phyloP scores from a whole-genome alignment of 2,329 filamentous ascomycete genomes.

The Hysterium pulicare region DNA sequence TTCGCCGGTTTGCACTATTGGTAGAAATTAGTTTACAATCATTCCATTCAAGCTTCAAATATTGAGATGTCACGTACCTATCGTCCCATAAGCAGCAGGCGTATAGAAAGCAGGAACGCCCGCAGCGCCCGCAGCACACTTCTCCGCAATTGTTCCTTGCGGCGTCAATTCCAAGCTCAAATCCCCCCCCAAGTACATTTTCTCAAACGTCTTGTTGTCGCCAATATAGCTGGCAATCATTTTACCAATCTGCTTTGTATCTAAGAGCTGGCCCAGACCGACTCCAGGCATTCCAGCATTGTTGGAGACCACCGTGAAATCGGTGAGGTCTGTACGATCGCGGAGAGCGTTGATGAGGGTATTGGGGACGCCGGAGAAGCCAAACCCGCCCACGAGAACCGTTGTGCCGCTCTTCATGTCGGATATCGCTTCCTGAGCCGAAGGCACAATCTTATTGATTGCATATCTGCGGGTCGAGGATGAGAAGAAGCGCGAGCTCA shows the following conservation, averaged over 20 bases:
- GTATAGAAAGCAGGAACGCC: conserved; percentile 82
- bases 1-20: conserved; percentile 59
- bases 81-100: conserved; percentile 64
- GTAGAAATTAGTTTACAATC: not conserved
- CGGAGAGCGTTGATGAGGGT: conserved; percentile 39
- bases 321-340: conserved; percentile 31
- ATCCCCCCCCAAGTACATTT: conserved; percentile 70
- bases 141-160: conserved; percentile 70
- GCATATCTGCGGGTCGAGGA: conserved; percentile 26
- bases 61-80: conserved; percentile 33
- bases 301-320: conserved; percentile 73
- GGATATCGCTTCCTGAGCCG: conserved; percentile 36
- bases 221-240: conserved; percentile 75
- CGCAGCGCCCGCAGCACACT: conserved; percentile 68
- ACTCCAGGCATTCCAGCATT: conserved; percentile 71
- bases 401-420: conserved; percentile 38
- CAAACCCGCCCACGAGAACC: conserved; percentile 37
- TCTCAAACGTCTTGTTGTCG: conserved; percentile 72
- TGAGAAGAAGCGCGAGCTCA: conserved; percentile 32
- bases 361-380: conserved; percentile 38
- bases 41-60: not conserved
- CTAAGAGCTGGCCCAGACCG: conserved; percentile 66
- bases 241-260: conserved; percentile 66
- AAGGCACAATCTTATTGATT: conserved; percentile 40
- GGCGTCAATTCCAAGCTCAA: conserved; percentile 74